Evolutionary conservation across 305 asterid genomes (phyloP), one percentile per base, ranked within the genome.

Genomic region (Fraxinus nigra): DNA sequence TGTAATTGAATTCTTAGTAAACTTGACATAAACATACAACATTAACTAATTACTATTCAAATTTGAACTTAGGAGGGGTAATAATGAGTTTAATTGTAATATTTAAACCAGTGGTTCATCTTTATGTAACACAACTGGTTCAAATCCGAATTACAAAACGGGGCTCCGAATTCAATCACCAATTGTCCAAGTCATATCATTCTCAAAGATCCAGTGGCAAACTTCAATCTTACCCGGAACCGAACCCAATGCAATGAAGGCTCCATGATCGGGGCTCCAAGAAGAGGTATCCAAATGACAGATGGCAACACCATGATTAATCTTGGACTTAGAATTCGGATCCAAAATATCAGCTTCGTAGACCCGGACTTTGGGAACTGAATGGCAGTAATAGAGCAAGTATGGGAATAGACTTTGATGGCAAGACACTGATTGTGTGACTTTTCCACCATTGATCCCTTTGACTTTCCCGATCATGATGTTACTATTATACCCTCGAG

Each of bases 161-260:
- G 65, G 74, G 18, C 79, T 48, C 77, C 32, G 5, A 30, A 37
- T 11, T 89, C 82, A 91, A 85, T 89, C 93, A 0, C 93, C 92
- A 3, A 63, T 37, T 2, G 95, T 75, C 98, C 97, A 94, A 26
- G 90, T 94, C 93, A 94, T 86, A 85, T 94, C 98, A 33, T 92
- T 91, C 90, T 93, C 92, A 46, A 92, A 94, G 80, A 94, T 94
- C 98, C 97, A 94, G 51, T 94, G 98, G 84, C 98, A 94, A 1
- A 93, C 98, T 83, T 94, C 98, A 0, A 89, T 91, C 80, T 93
- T 88, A 11, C 98, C 98, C 3, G 98, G 97, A 61, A 81, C n/a
- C n/a, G n/a, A n/a, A n/a, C n/a, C n/a, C 26, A 24, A 24, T 24
- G 26, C 26, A 24, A 24, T 24, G 84, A 95, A 93, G 3, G 98